A percentile compares a stretch with the other conserved stretches of the same genome.
phyloP scores from a whole-genome alignment of 116 monocot species.

The Trichopus zeylanicus region DNA sequence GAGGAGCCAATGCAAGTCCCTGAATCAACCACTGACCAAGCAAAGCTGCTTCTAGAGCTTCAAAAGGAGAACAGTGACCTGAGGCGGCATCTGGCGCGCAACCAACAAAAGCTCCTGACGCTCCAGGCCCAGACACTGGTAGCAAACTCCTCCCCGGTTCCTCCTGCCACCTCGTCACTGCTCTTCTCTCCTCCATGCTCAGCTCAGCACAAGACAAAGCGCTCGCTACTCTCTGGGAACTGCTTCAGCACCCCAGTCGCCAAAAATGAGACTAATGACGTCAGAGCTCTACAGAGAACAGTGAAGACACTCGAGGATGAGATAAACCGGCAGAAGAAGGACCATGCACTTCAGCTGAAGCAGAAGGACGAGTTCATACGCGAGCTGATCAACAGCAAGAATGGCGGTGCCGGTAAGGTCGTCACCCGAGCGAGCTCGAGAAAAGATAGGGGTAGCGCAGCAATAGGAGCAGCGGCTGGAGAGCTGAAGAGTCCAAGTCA shows the following conservation, averaged over 20 bases:
- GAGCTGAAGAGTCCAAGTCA: slow-evolving; percentile 63
- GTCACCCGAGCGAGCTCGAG: slow-evolving; percentile 42
- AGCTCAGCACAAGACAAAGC: slow-evolving; percentile 34
- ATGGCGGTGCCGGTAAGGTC: slow-evolving; percentile 20
- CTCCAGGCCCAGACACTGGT: slow-evolving; percentile 59
- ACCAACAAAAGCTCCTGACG: slow-evolving; percentile 72
- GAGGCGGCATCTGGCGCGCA: slow-evolving; percentile 54
- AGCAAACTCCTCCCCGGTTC: slow-evolving; percentile 20
- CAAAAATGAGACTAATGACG: slow-evolving; percentile 20
- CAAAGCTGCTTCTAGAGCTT: slow-evolving; percentile 68
- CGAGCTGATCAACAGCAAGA: slow-evolving; percentile 26
- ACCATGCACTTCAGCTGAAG: background rate
- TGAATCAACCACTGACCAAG: slow-evolving; percentile 47
- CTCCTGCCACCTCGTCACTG: slow-evolving; percentile 12
- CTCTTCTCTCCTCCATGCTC: slow-evolving; percentile 23
- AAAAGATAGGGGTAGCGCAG: slow-evolving; percentile 23
- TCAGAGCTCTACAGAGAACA: slow-evolving; percentile 32
- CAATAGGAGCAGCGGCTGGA: slow-evolving; percentile 1
- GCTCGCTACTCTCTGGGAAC: slow-evolving; percentile 42
- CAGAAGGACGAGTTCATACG: slow-evolving; percentile 13
- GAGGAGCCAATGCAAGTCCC: slow-evolving; percentile 38
- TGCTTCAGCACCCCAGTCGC: slow-evolving; percentile 71
- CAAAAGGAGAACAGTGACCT: slow-evolving; percentile 86
- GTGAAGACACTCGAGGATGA: slow-evolving; percentile 22
- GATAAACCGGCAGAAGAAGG: slow-evolving; percentile 4